These are phyloP conservation scores for Gymnopilus dilepis DNA, from an alignment of 768 basidiomycete species.

Conservation along the genomic window DNA sequence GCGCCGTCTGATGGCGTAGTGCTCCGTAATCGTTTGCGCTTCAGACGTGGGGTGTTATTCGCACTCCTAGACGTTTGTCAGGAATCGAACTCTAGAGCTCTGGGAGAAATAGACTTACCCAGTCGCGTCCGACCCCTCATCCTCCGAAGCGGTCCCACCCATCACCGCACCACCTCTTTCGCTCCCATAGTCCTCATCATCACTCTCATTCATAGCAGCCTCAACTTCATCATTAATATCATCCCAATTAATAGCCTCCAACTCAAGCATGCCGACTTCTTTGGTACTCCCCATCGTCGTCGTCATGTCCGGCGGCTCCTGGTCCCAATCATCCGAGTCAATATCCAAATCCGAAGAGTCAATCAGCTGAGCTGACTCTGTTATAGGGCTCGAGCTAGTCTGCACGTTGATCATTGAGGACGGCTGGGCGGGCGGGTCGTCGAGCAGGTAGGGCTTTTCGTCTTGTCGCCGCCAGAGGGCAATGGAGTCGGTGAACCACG, in stretches of 20 bases:
- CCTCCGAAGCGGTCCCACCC: slow-evolving; percentile 64
- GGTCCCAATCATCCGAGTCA: slow-evolving; percentile 73
- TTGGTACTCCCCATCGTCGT: slow-evolving; percentile 21
- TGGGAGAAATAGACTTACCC: slow-evolving; percentile 27
- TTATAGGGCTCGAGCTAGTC: slow-evolving; percentile 39
- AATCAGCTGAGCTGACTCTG: slow-evolving; percentile 24
- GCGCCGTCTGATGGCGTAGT: slow-evolving; percentile 70
- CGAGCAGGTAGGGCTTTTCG: slow-evolving; percentile 78
- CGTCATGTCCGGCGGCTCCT: slow-evolving; percentile 34
- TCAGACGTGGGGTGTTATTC: slow-evolving; percentile 48
- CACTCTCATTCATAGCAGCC: slow-evolving; percentile 83
- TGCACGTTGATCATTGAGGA: slow-evolving; percentile 11
- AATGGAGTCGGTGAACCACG: slow-evolving; percentile 90
- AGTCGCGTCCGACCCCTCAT: slow-evolving; percentile 53
- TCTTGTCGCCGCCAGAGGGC: slow-evolving; percentile 87
- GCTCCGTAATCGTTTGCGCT: slow-evolving; percentile 75
- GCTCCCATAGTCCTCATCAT: slow-evolving; percentile 56
- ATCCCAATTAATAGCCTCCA: slow-evolving; percentile 77
- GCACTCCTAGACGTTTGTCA: slow-evolving; percentile 34
- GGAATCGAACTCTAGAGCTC: background rate
- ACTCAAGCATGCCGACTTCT: slow-evolving; percentile 45
- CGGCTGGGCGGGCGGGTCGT: slow-evolving; percentile 49
- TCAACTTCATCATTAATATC: slow-evolving; percentile 88
- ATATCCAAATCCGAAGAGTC: slow-evolving; percentile 67
- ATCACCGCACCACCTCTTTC: slow-evolving; percentile 41